Conservation (phyloP, 306 rosid genomes). For the Lathyrus oleraceus region DNA sequence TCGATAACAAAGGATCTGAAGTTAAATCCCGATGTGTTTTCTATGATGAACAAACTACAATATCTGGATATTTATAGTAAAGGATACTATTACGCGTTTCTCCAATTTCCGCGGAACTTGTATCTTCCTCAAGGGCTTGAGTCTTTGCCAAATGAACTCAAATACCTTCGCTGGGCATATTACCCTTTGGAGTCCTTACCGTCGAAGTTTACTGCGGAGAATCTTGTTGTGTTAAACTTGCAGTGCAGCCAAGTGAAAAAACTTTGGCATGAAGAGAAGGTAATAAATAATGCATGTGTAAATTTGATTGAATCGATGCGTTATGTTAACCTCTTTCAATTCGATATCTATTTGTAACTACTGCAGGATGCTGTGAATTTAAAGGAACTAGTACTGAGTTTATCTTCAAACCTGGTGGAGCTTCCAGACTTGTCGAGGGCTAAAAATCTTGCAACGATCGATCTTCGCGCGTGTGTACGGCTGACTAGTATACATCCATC, state of each 20-base stretch:
- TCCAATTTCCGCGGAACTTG: not conserved
- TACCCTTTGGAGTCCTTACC: conserved; percentile 43
- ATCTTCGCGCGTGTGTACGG: not conserved
- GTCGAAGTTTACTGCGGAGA: not conserved
- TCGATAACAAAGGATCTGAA: not conserved
- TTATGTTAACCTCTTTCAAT: not conserved
- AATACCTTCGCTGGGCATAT: conserved; percentile 27
- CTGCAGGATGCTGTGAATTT: conserved; percentile 31
- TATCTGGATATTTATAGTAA: conserved; percentile 14
- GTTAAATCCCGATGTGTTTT: conserved; percentile 23
- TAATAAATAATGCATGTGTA: not conserved
- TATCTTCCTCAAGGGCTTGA: conserved; percentile 27
- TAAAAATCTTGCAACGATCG: not conserved
- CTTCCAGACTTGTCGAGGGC: conserved; percentile 32
- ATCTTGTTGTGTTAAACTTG: conserved; percentile 32
- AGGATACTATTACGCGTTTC: not conserved
- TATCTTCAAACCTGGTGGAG: not conserved
- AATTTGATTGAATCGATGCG: not conserved
- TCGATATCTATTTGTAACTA: not conserved
- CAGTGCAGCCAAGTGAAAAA: conserved; percentile 8
- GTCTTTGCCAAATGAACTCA: conserved; percentile 14
- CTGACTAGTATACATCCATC: conserved; percentile 30
- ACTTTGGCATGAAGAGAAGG: conserved; percentile 33
- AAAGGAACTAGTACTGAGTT: not conserved
- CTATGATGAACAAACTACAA: conserved; percentile 17